Evolutionary conservation across 1,284 basidiomycete species (phyloP).

Genomic region (Ustilago vetiveriae): DNA sequence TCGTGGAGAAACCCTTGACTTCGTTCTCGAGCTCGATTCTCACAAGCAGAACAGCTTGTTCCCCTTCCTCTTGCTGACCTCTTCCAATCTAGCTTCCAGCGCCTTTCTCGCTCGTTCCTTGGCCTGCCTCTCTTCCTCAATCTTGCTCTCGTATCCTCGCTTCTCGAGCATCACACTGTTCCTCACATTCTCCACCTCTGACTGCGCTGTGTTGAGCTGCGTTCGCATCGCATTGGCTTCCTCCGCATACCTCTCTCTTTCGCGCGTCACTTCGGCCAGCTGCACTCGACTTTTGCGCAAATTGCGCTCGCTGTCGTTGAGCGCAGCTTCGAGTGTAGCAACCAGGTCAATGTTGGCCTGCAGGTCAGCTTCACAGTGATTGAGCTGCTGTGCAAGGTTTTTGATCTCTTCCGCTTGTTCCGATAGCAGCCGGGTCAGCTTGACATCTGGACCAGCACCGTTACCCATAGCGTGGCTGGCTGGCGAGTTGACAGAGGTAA

Average conservation of each 20-base stretch:
- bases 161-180: conserved; percentile 56
- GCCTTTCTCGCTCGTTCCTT: conserved; percentile 58
- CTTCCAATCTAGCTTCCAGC: conserved; percentile 58
- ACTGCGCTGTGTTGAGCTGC: conserved; percentile 52
- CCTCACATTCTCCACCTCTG: conserved; percentile 55
- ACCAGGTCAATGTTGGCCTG: conserved; percentile 92
- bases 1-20: too few relatives aligned
- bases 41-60: conserved; percentile 60
- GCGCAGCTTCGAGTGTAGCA: conserved; percentile 64
- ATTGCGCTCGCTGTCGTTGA: conserved; percentile 61
- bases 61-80: conserved; percentile 57
- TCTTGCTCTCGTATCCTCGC: conserved; percentile 55
- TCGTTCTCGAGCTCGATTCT: conserved; percentile 1
- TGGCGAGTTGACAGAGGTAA: conserved; percentile 46
- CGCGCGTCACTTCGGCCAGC: conserved; percentile 58
- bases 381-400: conserved; percentile 87
- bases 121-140: conserved; percentile 53
- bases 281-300: conserved; percentile 62
- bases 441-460: conserved; percentile 34
- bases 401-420: conserved; percentile 82
- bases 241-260: conserved; percentile 51
- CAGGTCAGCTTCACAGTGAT: conserved; percentile 87
- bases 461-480: conserved; percentile 21
- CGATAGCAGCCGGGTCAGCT: conserved; percentile 71
- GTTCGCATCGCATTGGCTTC: conserved; percentile 55